Base-by-base conservation (phyloP, 2,329 filamentous ascomycete genomes). In the Aspergillus alliaceus region DNA sequence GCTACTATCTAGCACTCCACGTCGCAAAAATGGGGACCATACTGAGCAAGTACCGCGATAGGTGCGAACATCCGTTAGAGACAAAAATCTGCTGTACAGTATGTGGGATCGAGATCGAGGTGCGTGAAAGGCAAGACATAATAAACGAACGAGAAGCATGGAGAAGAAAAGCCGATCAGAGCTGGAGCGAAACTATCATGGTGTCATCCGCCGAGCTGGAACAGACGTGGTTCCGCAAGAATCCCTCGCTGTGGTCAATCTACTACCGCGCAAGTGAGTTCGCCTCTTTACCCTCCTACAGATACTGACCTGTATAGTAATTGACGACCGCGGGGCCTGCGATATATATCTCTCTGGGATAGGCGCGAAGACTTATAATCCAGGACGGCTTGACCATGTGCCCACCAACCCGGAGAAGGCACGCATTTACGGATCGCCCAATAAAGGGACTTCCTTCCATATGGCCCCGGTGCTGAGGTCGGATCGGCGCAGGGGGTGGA, bases 211-310 rank as follows among this genome's bases (percentile, higher is more conserved):
- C 20, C 14, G 37, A 22, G 37, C 37, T 40, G 37, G 37, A 40
- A 7, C 20, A 24, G 7, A 9, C 20, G 20, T 4, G 7, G 1
- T 40, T 24, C 20, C 6, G 14, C 11, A 24, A 12, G 8, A 5
- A 2, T 4, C 11, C 4, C 4, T 2, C 2, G 6, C 6, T 4
- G 2, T 18, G 15, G 37, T 22, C 37, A 0, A 4, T 14, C 2
- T 15, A 18, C n/a, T 37, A 37, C 34, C 34, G 15, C 3, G 8
- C 34, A 37, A 37, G n/a, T 37, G 3, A 37, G 34, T 37, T 18
- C 5, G 14, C 20, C 24, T 2, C 1, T 24, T 15, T 11, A 5
- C 24, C 20, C 7, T 14, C 11, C 8, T 3, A 2, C 18, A 15
- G 34, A 35, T n/a, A 35, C 34, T n/a, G 1, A 35, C 34, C 5